Evolutionary conservation across 1,139 yeast species (phyloP).

Genomic region (Yamadazyma pseudoaaseri): DNA sequence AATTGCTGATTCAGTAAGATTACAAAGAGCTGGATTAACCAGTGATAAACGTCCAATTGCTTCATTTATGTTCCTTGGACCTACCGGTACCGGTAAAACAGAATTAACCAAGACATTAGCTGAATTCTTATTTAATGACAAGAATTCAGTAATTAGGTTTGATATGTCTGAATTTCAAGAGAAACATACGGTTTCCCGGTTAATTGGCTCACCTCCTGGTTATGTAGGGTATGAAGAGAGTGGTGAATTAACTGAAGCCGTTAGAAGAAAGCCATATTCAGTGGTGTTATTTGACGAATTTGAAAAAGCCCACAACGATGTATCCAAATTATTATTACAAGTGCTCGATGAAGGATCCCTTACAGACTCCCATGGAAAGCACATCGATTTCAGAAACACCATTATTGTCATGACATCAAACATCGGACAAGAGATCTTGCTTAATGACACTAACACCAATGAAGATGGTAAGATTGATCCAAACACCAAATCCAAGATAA

Average conservation of each 20-base stretch:
- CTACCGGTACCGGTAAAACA: conserved; percentile 98
- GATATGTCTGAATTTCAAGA: conserved; percentile 99
- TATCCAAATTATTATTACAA: conserved; percentile 82
- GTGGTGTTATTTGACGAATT: conserved; percentile 93
- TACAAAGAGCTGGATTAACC: conserved; percentile 95
- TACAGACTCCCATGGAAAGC: conserved; percentile 93
- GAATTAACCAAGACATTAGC: conserved; percentile 91
- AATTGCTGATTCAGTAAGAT: conserved; percentile 89
- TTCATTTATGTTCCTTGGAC: conserved; percentile 92
- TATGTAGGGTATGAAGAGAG: conserved; percentile 95
- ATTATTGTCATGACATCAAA: conserved; percentile 97
- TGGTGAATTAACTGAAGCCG: conserved; percentile 96
- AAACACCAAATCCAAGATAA: conserved; percentile 55
- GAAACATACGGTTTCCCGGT: conserved; percentile 81
- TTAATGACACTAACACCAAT: conserved; percentile 51
- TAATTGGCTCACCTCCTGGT: conserved; percentile 98
- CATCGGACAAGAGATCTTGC: conserved; percentile 86
- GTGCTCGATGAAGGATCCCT: conserved; percentile 93
- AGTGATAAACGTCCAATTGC: conserved; percentile 94
- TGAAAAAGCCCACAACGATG: conserved; percentile 95
- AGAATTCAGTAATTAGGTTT: conserved; percentile 79
- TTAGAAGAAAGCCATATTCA: conserved; percentile 90
- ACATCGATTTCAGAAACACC: conserved; percentile 90
- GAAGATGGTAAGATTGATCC: conserved; percentile 49
- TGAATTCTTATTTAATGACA: conserved; percentile 86